A percentile compares a stretch with the other conserved stretches of the same genome.
These are phyloP conservation scores for Cicer chorassanicum DNA, from an alignment of 306 rosid species.

Conservation along the genomic window DNA sequence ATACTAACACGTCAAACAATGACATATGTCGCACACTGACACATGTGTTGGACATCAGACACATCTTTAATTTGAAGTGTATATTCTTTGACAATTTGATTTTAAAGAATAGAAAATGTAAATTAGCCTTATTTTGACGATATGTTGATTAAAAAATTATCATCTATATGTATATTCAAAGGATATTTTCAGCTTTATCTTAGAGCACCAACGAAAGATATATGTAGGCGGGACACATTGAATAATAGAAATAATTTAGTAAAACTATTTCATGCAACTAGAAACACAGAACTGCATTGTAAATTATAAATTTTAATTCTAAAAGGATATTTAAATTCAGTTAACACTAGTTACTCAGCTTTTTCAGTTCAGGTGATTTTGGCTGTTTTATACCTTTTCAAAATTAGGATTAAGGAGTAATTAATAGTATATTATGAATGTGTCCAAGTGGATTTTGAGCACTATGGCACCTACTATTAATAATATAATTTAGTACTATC, in stretches of 20 bases:
- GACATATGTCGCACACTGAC: neutral
- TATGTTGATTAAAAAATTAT: neutral
- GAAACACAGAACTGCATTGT: no score
- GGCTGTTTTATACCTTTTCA: constrained; percentile 13
- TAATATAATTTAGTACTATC: neutral
- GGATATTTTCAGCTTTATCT: neutral
- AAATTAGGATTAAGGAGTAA: constrained; percentile 34
- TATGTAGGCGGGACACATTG: no score
- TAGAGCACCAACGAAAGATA: no score
- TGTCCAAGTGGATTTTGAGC: constrained; percentile 37
- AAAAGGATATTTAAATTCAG: no score
- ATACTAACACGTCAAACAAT: neutral
- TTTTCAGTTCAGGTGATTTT: constrained; percentile 10
- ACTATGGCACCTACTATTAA: neutral
- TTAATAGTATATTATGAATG: neutral
- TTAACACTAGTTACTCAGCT: neutral
- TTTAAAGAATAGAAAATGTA: neutral
- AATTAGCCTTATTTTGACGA: neutral
- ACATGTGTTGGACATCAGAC: neutral
- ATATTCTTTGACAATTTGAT: neutral
- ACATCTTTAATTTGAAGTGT: no score
- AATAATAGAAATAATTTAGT: no score
- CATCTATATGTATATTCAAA: neutral
- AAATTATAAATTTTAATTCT: no score
- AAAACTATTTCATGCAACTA: no score